These are phyloP conservation scores for Mallotus nudiflorus DNA, from an alignment of 345 rosid genomes.

Conservation along the genomic window DNA sequence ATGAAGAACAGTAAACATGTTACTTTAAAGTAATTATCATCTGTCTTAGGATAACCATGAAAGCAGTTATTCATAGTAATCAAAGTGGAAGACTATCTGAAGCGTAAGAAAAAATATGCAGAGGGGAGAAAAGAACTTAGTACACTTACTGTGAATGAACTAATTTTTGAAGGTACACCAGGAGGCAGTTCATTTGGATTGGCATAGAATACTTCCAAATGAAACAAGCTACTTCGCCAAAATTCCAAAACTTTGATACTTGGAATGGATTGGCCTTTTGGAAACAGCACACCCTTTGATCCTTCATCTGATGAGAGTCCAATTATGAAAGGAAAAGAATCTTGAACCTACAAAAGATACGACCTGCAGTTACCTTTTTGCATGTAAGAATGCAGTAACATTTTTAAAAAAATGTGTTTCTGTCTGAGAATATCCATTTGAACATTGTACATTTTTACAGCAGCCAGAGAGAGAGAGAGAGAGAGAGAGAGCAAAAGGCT, in stretches of 20 bases:
- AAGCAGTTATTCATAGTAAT: slow-evolving; percentile 2
- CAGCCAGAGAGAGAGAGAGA: neutral
- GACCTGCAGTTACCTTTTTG: neutral
- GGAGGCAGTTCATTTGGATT: slow-evolving; percentile 48
- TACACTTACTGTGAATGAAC: slow-evolving; percentile 51
- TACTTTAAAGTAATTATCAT: neutral
- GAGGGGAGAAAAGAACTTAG: neutral
- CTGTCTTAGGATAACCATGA: neutral
- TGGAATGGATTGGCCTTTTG: slow-evolving; percentile 68
- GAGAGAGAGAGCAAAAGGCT: neutral
- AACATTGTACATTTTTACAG: neutral
- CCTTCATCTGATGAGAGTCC: slow-evolving; percentile 63
- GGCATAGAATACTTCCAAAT: slow-evolving; percentile 61
- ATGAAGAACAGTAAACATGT: neutral
- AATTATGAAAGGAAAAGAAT: slow-evolving; percentile 67
- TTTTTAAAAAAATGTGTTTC: neutral
- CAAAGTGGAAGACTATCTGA: neutral
- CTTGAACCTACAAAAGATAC: slow-evolving; percentile 62
- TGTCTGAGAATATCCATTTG: neutral
- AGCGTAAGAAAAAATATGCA: neutral
- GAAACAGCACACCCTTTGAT: slow-evolving; percentile 57
- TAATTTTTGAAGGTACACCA: slow-evolving; percentile 41
- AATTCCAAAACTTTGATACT: slow-evolving; percentile 66
- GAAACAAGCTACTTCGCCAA: slow-evolving; percentile 46
- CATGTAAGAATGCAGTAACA: neutral